These are phyloP conservation scores for Betula pendula DNA, from an alignment of 306 rosid species.

Conservation along the genomic window DNA sequence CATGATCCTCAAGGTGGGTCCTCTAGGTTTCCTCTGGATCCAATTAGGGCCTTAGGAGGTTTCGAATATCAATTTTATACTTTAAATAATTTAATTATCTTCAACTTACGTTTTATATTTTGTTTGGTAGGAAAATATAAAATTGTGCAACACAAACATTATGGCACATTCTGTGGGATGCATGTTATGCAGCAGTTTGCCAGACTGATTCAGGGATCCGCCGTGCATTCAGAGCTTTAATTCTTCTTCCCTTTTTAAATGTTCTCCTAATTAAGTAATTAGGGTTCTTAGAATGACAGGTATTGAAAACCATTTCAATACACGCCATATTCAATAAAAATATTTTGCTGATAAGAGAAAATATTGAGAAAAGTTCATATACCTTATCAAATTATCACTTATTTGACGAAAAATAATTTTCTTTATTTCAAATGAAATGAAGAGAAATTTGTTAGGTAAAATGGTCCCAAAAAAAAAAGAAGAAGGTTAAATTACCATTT, in stretches of 20 bases:
- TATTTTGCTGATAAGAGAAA: too few species aligned
- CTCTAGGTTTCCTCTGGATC: not conserved
- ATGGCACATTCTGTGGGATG: not conserved
- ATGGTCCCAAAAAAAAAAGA: too few species aligned
- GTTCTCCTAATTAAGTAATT: not conserved
- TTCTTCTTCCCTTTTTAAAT: not conserved
- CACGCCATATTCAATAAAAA: too few species aligned
- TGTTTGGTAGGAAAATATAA: slow-evolving; percentile 29
- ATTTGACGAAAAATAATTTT: too few species aligned
- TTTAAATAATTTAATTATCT: slow-evolving; percentile 15
- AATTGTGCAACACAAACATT: slow-evolving; percentile 13
- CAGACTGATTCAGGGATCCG: not conserved
- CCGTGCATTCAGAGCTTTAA: not conserved
- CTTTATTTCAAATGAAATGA: too few species aligned
- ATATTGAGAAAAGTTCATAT: too few species aligned
- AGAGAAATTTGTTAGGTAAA: too few species aligned
- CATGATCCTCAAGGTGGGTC: slow-evolving; percentile 30
- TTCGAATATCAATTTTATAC: not conserved
- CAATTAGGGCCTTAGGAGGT: slow-evolving; percentile 10
- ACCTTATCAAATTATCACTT: too few species aligned
- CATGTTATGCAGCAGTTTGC: not conserved
- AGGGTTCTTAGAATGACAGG: not conserved
- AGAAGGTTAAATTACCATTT: too few species aligned
- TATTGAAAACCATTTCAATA: too few species aligned
- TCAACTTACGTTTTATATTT: not conserved